phyloP scores from a whole-genome alignment of 345 rosid species.

The Lagerstroemia speciosa region DNA sequence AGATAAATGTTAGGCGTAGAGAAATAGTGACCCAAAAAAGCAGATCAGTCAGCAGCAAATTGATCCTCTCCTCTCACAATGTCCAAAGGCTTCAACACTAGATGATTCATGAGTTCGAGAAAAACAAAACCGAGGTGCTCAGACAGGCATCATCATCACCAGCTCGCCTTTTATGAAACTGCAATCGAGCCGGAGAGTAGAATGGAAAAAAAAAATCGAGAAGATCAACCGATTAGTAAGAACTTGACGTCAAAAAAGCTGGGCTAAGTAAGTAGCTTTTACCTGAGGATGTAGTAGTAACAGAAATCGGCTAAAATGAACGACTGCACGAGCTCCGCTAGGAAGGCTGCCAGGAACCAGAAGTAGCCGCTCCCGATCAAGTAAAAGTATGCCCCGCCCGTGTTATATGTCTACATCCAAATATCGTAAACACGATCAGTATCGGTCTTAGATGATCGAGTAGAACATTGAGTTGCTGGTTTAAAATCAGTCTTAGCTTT shows the following conservation, averaged over 20 bases:
- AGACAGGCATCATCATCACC: conserved; percentile 39
- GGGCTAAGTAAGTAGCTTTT: neutral
- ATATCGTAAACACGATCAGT: neutral
- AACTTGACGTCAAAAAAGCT: neutral
- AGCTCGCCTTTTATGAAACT: conserved; percentile 33
- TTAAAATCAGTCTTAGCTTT: neutral
- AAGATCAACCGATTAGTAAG: neutral
- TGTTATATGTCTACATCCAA: conserved; percentile 39
- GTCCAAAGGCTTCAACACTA: neutral
- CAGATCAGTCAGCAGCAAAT: too few relatives aligned
- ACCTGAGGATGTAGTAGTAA: conserved; percentile 80
- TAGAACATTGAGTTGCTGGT: neutral
- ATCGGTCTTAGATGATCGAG: too few relatives aligned
- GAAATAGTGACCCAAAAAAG: too few relatives aligned
- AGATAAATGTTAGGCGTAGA: too few relatives aligned
- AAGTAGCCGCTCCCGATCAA: conserved; percentile 42
- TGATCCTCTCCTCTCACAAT: too few relatives aligned
- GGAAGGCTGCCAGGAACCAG: conserved; percentile 56
- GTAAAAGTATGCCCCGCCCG: conserved; percentile 37
- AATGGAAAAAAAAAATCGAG: neutral
- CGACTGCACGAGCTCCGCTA: conserved; percentile 67
- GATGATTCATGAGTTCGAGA: neutral
- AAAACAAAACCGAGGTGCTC: too few relatives aligned
- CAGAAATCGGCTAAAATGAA: conserved; percentile 85
- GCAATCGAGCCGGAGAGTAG: neutral